phyloP scores from a whole-genome alignment of 2,329 filamentous ascomycete species.

The Botrytis fragariae region DNA sequence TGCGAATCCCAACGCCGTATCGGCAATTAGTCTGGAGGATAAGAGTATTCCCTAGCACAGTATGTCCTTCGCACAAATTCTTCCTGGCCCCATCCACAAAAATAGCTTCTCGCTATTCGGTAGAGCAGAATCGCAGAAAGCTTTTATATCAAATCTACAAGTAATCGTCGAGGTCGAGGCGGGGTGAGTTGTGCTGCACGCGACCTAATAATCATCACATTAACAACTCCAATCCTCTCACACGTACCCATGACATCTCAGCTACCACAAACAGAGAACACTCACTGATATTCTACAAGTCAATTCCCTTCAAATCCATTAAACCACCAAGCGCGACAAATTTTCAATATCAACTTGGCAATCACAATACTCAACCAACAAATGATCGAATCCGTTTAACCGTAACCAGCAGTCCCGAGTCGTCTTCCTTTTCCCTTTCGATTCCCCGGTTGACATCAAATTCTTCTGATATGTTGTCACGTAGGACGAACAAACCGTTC shows the following conservation, averaged over 20 bases:
- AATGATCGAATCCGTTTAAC: background rate
- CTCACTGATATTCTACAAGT: background rate
- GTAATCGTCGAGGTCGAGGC: conserved; percentile 5
- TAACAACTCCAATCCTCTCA: background rate
- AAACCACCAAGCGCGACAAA: background rate
- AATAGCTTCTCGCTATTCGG: background rate
- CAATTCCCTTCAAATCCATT: background rate
- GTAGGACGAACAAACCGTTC: background rate
- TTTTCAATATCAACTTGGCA: background rate
- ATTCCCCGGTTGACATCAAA: background rate
- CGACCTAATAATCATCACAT: background rate
- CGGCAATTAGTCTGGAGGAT: background rate
- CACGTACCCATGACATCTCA: background rate
- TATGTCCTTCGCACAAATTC: background rate
- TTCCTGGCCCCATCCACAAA: background rate
- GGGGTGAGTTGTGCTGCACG: conserved; percentile 17
- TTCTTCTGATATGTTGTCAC: background rate
- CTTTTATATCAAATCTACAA: background rate
- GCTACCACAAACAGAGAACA: background rate
- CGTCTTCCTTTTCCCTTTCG: background rate
- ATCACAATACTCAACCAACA: background rate
- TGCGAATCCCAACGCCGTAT: background rate
- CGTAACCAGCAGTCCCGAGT: background rate
- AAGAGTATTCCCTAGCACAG: background rate
- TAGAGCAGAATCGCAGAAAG: background rate